Percentiles rank a stretch among this genome's conserved stretches.
phyloP scores from a whole-genome alignment of 352 stramenopile species.

The Pythium guiyangense region DNA sequence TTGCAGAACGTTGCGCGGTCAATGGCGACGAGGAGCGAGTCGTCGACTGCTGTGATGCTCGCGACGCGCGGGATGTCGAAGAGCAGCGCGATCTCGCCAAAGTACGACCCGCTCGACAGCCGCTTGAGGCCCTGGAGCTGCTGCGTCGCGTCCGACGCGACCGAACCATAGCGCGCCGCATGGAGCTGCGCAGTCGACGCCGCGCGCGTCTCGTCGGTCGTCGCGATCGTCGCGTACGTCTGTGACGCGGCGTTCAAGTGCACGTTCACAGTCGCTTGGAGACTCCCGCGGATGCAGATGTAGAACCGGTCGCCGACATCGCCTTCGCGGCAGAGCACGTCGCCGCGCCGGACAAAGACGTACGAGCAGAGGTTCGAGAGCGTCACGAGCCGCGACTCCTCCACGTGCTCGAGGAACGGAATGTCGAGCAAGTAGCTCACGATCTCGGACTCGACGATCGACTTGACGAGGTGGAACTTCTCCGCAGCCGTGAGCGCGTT shows the following conservation, averaged over 20 bases:
- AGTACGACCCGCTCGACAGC: conserved; percentile 52
- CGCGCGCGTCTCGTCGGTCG: background rate
- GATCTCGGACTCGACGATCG: conserved; percentile 65
- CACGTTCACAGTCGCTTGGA: conserved; percentile 44
- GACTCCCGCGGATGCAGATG: conserved; percentile 55
- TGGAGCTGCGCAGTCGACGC: background rate
- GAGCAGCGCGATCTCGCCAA: conserved; percentile 70
- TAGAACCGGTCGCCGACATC: conserved; percentile 66
- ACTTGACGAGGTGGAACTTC: conserved; percentile 58
- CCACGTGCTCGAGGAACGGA: conserved; percentile 58
- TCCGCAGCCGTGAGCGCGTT: conserved; percentile 40
- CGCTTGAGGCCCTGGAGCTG: conserved; percentile 53
- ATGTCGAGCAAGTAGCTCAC: conserved; percentile 64
- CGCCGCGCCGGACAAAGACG: conserved; percentile 40
- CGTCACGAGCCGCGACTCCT: conserved; percentile 48
- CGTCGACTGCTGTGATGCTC: conserved; percentile 50
- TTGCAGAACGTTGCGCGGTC: conserved; percentile 64
- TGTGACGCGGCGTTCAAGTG: conserved; percentile 21
- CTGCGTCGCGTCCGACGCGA: conserved; percentile 14
- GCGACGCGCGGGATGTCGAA: conserved; percentile 67
- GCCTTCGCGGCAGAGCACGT: conserved; percentile 49
- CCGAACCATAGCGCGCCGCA: conserved; percentile 1
- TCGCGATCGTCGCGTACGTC: conserved; percentile 20
- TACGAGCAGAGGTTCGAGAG: conserved; percentile 70
- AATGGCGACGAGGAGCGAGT: conserved; percentile 66